Percentiles rank a stretch among this genome's conserved stretches.
Conservation (phyloP, 768 basidiomycete species). For the Mycena maculata region DNA sequence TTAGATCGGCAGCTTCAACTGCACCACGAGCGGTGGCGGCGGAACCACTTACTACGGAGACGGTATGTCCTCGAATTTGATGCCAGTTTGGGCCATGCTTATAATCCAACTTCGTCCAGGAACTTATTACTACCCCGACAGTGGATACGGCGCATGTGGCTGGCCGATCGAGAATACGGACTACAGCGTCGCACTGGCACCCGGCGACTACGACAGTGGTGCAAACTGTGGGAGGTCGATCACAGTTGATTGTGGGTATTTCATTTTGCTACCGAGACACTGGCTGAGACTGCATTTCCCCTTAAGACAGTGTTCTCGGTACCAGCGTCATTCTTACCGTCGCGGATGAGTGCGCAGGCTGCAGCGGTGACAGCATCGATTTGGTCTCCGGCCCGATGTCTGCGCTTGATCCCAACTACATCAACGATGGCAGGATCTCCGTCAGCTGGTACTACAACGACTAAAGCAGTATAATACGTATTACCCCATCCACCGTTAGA, state of each 20-base stretch:
- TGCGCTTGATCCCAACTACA: constrained; percentile 18
- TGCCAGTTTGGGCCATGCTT: background rate
- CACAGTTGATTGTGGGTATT: constrained; percentile 5
- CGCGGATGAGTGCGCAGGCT: constrained; percentile 19
- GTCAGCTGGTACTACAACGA: too few species aligned
- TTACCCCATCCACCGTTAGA: too few species aligned
- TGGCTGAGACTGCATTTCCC: background rate
- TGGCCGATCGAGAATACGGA: constrained; percentile 5
- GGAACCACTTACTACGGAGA: background rate
- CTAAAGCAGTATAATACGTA: too few species aligned
- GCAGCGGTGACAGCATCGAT: constrained; percentile 23
- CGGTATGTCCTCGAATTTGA: background rate
- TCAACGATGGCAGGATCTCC: too few species aligned
- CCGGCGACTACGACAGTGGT: constrained; percentile 7
- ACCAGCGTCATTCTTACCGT: constrained; percentile 3
- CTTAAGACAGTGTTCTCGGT: constrained; percentile 4
- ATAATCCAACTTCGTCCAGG: constrained; percentile 5
- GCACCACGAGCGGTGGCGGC: background rate
- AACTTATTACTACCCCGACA: constrained; percentile 24
- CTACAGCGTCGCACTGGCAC: constrained; percentile 11
- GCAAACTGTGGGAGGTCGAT: constrained; percentile 16
- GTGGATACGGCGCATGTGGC: constrained; percentile 20
- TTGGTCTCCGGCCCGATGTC: constrained; percentile 21
- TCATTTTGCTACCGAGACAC: background rate
- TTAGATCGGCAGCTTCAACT: background rate